phyloP scores from a whole-genome alignment of 306 rosid genomes.

The Lathyrus sativus region DNA sequence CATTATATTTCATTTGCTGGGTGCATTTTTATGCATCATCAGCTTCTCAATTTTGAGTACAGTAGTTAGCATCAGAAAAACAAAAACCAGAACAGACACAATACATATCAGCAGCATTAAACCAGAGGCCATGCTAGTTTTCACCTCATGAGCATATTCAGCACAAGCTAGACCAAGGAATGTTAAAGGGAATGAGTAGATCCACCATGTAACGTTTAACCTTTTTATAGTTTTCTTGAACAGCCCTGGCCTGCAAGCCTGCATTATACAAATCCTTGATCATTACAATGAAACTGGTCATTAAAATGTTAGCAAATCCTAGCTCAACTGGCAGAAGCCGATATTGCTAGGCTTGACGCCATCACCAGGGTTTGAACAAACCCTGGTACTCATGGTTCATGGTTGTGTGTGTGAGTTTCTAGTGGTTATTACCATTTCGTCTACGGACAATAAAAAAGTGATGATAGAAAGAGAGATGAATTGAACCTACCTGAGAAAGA shows the following conservation, averaged over 20 bases:
- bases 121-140: constrained; percentile 37
- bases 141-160: constrained; percentile 48
- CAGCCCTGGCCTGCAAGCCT: constrained; percentile 52
- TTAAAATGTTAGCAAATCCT: too few species aligned
- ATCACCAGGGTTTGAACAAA: too few species aligned
- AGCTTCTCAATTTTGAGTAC: constrained; percentile 42
- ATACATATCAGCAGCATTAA: constrained; percentile 42
- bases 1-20: constrained; percentile 16
- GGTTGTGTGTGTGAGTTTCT: too few species aligned
- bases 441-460: too few species aligned
- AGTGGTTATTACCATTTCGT: too few species aligned
- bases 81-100: constrained; percentile 47
- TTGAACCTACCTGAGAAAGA: constrained; percentile 47
- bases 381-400: too few species aligned
- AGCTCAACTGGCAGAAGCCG: too few species aligned
- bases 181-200: constrained; percentile 53
- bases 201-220: constrained; percentile 54
- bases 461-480: background rate
- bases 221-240: constrained; percentile 59
- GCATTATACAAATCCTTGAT: background rate
- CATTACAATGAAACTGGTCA: background rate
- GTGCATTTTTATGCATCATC: constrained; percentile 36
- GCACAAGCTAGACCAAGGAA: constrained; percentile 52
- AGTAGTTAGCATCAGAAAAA: constrained; percentile 46
- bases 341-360: too few species aligned